Evolutionary conservation across 2,329 filamentous ascomycete species (phyloP).

Genomic region (Tolypocladium guangdongense): DNA sequence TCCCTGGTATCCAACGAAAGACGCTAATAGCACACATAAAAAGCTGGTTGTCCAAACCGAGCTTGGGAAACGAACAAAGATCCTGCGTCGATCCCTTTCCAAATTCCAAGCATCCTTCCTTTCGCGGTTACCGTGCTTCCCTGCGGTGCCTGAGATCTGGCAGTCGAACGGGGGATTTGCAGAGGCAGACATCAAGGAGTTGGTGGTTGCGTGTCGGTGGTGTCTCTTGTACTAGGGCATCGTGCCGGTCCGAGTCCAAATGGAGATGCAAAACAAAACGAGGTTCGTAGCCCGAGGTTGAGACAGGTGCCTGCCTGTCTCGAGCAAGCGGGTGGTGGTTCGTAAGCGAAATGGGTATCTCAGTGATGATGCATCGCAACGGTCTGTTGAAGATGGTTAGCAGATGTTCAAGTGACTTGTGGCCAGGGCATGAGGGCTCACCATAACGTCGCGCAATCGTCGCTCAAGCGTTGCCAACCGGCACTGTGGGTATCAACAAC

Average conservation of each 20-base stretch:
- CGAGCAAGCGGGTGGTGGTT: neutral
- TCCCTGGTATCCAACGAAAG: neutral
- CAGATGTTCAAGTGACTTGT: neutral
- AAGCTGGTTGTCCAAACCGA: neutral
- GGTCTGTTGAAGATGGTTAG: neutral
- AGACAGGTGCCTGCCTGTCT: neutral
- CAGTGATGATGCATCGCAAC: neutral
- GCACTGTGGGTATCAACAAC: neutral
- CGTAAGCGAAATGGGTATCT: neutral
- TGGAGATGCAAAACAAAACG: neutral
- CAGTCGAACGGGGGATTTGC: neutral
- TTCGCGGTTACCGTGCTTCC: neutral
- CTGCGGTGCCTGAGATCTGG: neutral
- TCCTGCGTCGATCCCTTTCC: neutral
- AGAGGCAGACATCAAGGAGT: neutral
- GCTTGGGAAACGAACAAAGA: neutral
- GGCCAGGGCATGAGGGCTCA: neutral
- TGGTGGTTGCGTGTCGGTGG: neutral
- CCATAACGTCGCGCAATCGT: neutral
- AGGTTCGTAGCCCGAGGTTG: neutral
- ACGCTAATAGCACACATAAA: neutral
- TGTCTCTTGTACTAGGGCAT: neutral
- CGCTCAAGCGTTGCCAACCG: neutral
- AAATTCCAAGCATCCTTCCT: neutral
- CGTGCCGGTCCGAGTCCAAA: neutral